These are phyloP conservation scores for Phytophthora boehmeriae DNA, from an alignment of 352 stramenopile genomes.

Conservation along the genomic window DNA sequence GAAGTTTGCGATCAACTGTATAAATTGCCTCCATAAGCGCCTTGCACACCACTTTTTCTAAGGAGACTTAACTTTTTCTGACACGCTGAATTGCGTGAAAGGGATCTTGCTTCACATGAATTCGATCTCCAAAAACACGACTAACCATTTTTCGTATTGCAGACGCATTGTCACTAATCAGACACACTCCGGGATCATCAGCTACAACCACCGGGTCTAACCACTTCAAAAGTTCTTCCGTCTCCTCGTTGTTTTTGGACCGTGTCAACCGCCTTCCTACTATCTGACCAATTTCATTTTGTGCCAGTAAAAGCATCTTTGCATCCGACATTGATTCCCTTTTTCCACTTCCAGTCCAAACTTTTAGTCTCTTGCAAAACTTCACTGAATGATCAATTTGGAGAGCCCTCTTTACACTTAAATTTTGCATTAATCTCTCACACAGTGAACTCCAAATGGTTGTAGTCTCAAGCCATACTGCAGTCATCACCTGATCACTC, in stretches of 20 bases:
- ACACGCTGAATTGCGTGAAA: too few relatives aligned
- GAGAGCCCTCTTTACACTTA: conserved; percentile 1
- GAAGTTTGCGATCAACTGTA: too few relatives aligned
- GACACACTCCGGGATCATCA: not conserved
- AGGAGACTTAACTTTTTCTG: too few relatives aligned
- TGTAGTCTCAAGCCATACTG: not conserved
- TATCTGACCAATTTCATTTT: conserved; percentile 17
- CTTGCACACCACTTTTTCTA: too few relatives aligned
- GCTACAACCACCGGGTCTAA: not conserved
- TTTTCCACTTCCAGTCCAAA: conserved; percentile 7
- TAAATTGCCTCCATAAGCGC: too few relatives aligned
- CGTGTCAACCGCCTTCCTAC: not conserved
- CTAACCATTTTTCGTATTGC: too few relatives aligned
- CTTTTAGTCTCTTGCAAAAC: conserved; percentile 6
- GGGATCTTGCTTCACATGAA: too few relatives aligned
- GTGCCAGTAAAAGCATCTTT: conserved; percentile 10
- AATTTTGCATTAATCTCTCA: not conserved
- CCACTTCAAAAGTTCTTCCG: not conserved
- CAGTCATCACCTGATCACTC: not conserved
- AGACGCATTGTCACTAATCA: not conserved
- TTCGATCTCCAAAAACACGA: too few relatives aligned
- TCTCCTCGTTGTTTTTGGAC: conserved; percentile 10
- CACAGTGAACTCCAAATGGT: not conserved
- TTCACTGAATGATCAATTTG: conserved; percentile 4
- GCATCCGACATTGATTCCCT: conserved; percentile 8